Evolutionary conservation across 139 green algal species (phyloP), one percentile per base, ranked within the genome.

Genomic region (Picochlorum sp.): DNA sequence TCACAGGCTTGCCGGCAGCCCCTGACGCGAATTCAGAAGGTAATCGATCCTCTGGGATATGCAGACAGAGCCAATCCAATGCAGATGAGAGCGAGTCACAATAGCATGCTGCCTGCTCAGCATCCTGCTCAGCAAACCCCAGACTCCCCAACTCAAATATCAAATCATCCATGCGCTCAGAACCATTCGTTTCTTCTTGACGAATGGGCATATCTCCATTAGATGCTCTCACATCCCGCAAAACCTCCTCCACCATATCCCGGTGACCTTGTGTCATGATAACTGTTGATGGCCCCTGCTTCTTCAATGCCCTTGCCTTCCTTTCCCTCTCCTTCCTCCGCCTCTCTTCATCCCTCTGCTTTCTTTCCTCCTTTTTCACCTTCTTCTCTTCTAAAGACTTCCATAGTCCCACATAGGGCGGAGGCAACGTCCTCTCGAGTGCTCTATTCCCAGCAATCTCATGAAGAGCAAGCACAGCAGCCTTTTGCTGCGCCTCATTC

Each of bases 1-100:
- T 59, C 3, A 80, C 57, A 2, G 77, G 75, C 63, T 71, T 77
- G 28, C 75, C 75, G 8, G 67, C 64, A 1, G 77, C 77, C 37
- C 75, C 84, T 21, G 77, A 67, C 1, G 69, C 80, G 68, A 86
- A 90, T 10, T 70, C 70, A 5, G 57, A 38, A 0, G 87, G 87
- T 65, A 94, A 67, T 28, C 80, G 55, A 4, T 86, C 77, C 16
- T 79, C 66, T 10, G 81, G 74, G 16, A 90, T 44, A 47, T 79
- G 49, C 10, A 94, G 28, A 45, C 82, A 85, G 49, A 92, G 79
- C 85, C 85, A 95, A 64, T 92, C 87, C 41, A 92, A 67, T 24
- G 76, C 68, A 4, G 60, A 59, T 28, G 76, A 62, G 34, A 85
- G 21, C 2, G 26, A 44, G 3, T 51, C 37, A 5, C 15, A 16